Evolutionary conservation across 495 filamentous ascomycete genomes (phyloP), one percentile per base, ranked within the genome.

Genomic region (Penicillium tannophilum): DNA sequence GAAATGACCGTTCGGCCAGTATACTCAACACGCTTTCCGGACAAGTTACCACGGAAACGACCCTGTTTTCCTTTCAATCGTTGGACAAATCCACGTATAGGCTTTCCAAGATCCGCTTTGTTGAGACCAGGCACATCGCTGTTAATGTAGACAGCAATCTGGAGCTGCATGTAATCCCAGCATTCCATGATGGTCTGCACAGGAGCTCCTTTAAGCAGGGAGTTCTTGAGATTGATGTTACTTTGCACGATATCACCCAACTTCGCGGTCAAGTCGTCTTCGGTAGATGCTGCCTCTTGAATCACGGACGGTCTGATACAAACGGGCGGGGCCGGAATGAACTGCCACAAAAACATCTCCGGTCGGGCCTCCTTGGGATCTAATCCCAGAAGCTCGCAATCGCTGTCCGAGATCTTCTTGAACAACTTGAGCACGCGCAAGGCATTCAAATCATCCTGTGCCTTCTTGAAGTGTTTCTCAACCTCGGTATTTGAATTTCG

Each of bases 271-370:
- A 98, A 82, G 69, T 98, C 94, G 67, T 98, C 95, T 73, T 98
- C 95, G 23, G 91, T 98, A 54, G 88, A 96, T 1, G 92, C 90
- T 31, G 81, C 85, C 56, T 97, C 94, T 69, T 98, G 93, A 36
- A 87, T 85, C 7, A 98, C 95, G 0, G 92, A 96, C 6, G 94
- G 94, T 47, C 94, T 84, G 65, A 98, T 96, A 63, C 90, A 93
- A 28, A 97, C 88, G 0, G 94, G 94, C 1, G 94, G 92, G 3
- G 92, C 93, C 1, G 94, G 94, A 24, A 98, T 81, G 69, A 92
- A 97, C 71, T 96, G 91, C 94, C 94, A 98, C 19, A 98, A 81
- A 72, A 97, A 96, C 90, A 96, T 96, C 65, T 98, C 94, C 2
- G 94, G 94, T 47, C 93, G 82, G 2, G 92, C 92, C 63, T 95